Evolutionary conservation across 179 eudicot species (phyloP).

Genomic region (Beta lomatogona): DNA sequence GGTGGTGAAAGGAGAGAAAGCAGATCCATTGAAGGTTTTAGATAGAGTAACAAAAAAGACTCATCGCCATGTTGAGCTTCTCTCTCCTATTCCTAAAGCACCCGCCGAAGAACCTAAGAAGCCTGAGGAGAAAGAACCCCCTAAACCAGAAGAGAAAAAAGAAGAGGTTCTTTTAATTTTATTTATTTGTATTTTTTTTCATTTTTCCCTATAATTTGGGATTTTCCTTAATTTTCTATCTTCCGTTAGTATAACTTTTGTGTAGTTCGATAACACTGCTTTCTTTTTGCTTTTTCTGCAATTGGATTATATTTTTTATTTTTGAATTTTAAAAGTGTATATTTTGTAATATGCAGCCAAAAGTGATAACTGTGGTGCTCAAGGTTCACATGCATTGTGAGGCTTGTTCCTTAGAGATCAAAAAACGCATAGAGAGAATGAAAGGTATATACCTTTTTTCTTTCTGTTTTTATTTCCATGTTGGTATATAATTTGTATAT

Average conservation of each 20-base stretch:
- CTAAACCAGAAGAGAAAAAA: slow-evolving; percentile 69
- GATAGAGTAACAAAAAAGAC: slow-evolving; percentile 77
- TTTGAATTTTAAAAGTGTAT: background rate
- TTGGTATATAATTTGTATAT: background rate
- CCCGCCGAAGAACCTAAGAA: slow-evolving; percentile 54
- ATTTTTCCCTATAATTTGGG: background rate
- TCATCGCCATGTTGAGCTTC: slow-evolving; percentile 86
- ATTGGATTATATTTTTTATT: background rate
- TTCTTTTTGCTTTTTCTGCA: background rate
- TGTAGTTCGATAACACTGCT: background rate
- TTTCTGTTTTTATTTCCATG: slow-evolving; percentile 4
- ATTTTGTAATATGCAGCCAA: slow-evolving; percentile 52
- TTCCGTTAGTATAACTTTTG: slow-evolving; percentile 5
- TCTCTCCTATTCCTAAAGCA: slow-evolving; percentile 73
- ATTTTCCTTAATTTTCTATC: background rate
- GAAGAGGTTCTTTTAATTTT: slow-evolving; percentile 52
- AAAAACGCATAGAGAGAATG: slow-evolving; percentile 73
- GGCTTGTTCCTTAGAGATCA: slow-evolving; percentile 91
- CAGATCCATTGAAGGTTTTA: slow-evolving; percentile 83
- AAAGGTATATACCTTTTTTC: slow-evolving; percentile 49
- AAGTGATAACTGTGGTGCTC: slow-evolving; percentile 67
- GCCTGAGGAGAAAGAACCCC: slow-evolving; percentile 42
- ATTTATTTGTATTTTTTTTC: background rate
- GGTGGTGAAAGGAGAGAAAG: slow-evolving; percentile 93
- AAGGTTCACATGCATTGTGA: slow-evolving; percentile 97